Evolutionary conservation across 2,329 filamentous ascomycete genomes (phyloP), one percentile per base, ranked within the genome.

Genomic region (Polychaeton citri): DNA sequence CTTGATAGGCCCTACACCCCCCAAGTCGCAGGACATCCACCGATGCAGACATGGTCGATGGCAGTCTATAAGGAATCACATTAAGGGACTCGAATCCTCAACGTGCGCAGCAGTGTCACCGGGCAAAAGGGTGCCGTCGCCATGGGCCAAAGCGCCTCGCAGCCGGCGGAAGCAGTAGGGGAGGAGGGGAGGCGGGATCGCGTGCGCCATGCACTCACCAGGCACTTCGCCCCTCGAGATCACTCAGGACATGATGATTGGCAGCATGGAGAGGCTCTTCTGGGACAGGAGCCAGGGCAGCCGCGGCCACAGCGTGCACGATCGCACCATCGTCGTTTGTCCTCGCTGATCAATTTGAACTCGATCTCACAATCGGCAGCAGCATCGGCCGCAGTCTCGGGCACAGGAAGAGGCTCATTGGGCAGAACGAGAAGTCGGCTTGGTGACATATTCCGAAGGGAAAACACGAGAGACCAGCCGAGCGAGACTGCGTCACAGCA

Each of bases 111-210:
- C 24, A 12, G 24, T 10, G 15, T 28, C 12, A 10, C 24, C 12
- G 3, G 12, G 24, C 13, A 13, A 36, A 24, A 42, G 32, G 15
- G 33, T 12, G 13, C 19, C 31, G 24, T 19, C 33, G 41, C 17
- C 30, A 57, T 57, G 54, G 54, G 54, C 30, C 53, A 57, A 38
- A 41, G 44, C 36, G 44, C 48, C 20, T 57, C 54, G 34, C 48
- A 44, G 41, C 51, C 48, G 19, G 38, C 41, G 37, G 35, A 32
- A 9, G 24, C 7, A 15, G 12, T 15, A 12, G 24, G 24, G 5
- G 24, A 28, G 5, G 24, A 28, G 24, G 24, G 24, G 15, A 28
- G 24, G 15, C 12, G 24, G 12, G 24, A 28, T 4, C 24, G 24
- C 15, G 15, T 28, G 24, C 24, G 24, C 24, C 24, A 28, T 10